Evolutionary conservation across 1,139 yeast genomes (phyloP).

Genomic region (Yamadazyma kanchanaburiensis): DNA sequence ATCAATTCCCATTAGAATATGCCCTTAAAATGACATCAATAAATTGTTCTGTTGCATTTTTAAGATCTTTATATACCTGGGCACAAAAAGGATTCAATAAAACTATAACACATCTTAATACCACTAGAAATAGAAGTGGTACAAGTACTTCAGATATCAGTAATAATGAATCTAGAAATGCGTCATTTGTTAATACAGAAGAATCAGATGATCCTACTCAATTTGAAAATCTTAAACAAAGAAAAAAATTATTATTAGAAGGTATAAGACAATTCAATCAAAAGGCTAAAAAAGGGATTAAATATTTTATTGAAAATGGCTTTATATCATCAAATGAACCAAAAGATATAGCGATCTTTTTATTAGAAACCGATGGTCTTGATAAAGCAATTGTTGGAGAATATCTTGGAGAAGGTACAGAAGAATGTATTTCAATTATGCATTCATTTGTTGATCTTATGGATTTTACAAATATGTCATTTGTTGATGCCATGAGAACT

Average conservation of each 20-base stretch:
- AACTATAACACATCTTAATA: slow-evolving; percentile 16
- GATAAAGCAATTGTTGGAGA: slow-evolving; percentile 89
- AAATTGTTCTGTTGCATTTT: slow-evolving; percentile 75
- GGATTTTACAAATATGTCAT: slow-evolving; percentile 66
- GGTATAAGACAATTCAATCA: slow-evolving; percentile 78
- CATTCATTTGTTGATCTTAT: slow-evolving; percentile 89
- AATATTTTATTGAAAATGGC: slow-evolving; percentile 55
- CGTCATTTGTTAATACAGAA: slow-evolving; percentile 25
- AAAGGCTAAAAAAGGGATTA: slow-evolving; percentile 80
- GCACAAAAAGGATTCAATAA: slow-evolving; percentile 65
- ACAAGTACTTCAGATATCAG: slow-evolving; percentile 39
- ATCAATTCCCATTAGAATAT: slow-evolving; percentile 70
- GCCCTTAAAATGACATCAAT: slow-evolving; percentile 81
- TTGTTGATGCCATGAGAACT: slow-evolving; percentile 82
- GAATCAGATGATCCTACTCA: slow-evolving; percentile 76
- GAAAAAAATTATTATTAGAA: slow-evolving; percentile 77
- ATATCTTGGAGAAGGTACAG: slow-evolving; percentile 86
- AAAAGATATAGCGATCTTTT: slow-evolving; percentile 65
- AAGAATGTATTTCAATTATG: slow-evolving; percentile 76
- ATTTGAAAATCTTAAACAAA: slow-evolving; percentile 79
- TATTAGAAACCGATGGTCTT: slow-evolving; percentile 73
- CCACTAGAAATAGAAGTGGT: slow-evolving; percentile 35
- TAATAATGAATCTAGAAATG: slow-evolving; percentile 26
- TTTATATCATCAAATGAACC: slow-evolving; percentile 66
- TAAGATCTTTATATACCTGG: slow-evolving; percentile 83